Base-by-base conservation (phyloP, 2,329 filamentous ascomycete species). In the Madurella mycetomatis region DNA sequence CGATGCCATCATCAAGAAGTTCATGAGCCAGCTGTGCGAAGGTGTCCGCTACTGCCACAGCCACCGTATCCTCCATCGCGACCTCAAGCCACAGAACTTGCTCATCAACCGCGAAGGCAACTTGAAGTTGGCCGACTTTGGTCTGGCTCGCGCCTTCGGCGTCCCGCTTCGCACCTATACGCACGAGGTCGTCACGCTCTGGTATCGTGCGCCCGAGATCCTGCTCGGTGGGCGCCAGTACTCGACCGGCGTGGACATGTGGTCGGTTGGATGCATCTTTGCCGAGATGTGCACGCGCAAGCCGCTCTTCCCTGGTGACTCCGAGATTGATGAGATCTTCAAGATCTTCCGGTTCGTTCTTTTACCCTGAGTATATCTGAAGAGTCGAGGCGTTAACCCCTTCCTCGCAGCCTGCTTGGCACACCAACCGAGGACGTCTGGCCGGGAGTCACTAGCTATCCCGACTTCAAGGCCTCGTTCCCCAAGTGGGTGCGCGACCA, bases 171-270 rank as follows among this genome's bases (percentile, higher is more conserved):
- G 90, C 66, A 95, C 90, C 49, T 95, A 94, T 72, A 95, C 90
- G 49, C 90, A 95, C 72, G 90, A 95, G 80, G 89, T 95, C 58
- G 90, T 95, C 55, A 95, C 90, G 1, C 78, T 95, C 51, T 95
- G 90, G 90, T 95, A 95, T 70, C 87, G 90, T 56, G 82, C 89
- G 8, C 90, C 90, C 1, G 90, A 95, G 70, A 94, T 95, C 68
- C 79, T 95, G 39, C 82, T 95, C 2, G 90, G 90, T 67, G 89
- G 90, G 51, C 86, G 90, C 57, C 90, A 94, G 70, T 95, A 95
- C 75, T 92, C 88, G 13, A 95, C 90, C n/a, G 90, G 90, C 56
- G 89, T 95, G 41, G 90, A 95, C 69, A 94, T 95, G 87, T 95
- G 90, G 90, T 92, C 88, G 18, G 85, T 90, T 41, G 90, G 90